Evolutionary conservation across 768 basidiomycete species (phyloP).

Genomic region (Rhodotorula babjevae): DNA sequence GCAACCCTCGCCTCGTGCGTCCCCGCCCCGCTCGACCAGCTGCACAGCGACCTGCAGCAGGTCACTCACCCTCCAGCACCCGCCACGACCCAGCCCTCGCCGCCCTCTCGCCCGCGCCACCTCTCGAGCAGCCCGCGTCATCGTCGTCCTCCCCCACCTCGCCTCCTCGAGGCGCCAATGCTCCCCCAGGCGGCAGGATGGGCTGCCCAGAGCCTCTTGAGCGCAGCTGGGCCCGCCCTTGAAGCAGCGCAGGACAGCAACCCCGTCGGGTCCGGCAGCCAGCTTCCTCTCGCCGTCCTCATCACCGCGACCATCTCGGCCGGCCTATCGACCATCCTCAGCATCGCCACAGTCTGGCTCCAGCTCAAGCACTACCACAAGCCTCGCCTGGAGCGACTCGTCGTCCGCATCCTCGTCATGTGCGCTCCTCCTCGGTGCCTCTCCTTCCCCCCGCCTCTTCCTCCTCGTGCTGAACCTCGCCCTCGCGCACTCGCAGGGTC

Average conservation of each 20-base stretch:
- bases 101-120: neutral
- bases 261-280: constrained; percentile 1
- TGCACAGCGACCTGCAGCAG: no score
- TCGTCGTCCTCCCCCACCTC: neutral
- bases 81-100: no score
- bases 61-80: fast-evolving
- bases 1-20: no score
- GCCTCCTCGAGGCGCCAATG: neutral
- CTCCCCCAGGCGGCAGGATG: neutral
- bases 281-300: constrained; percentile 51
- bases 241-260: neutral
- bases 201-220: neutral
- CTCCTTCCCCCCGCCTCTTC: neutral
- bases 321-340: constrained; percentile 65
- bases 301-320: constrained; percentile 62
- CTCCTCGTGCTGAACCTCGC: neutral
- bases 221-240: neutral
- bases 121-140: neutral
- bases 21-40: no score
- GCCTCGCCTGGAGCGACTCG: constrained; percentile 60
- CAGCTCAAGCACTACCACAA: constrained; percentile 84
- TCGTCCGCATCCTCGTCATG: constrained; percentile 94
- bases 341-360: constrained; percentile 67
- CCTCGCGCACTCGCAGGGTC: constrained; percentile 44
- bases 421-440: constrained; percentile 51